Evolutionary conservation across 139 green algal species (phyloP).

Genomic region (Asterochloris sp.): DNA sequence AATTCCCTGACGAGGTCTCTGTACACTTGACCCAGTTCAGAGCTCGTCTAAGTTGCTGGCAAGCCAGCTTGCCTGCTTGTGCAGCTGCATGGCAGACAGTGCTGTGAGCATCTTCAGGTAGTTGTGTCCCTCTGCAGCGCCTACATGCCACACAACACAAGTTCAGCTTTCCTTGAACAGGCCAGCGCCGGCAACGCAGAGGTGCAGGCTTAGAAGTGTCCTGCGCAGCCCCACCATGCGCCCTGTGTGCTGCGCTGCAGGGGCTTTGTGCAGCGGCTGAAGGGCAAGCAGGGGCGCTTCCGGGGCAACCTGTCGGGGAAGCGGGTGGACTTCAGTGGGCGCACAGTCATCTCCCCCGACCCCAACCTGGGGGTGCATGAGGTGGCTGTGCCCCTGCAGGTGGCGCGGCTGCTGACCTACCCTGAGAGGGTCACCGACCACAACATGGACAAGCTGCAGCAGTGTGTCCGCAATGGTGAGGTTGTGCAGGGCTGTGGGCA

Average conservation of each 20-base stretch:
- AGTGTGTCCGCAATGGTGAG: conserved; percentile 66
- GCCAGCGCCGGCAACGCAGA: neutral
- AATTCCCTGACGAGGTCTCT: no score
- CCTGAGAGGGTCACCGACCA: conserved; percentile 85
- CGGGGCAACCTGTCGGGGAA: conserved; percentile 96
- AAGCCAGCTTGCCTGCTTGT: no score
- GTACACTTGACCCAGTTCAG: no score
- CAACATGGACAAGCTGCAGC: conserved; percentile 89
- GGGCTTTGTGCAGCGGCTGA: conserved; percentile 97
- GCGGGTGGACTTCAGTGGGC: conserved; percentile 94
- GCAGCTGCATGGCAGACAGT: no score
- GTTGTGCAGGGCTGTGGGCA: no score
- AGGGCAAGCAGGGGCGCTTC: conserved; percentile 98
- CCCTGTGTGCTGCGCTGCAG: conserved; percentile 27
- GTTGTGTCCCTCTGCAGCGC: no score
- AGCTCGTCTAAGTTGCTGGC: no score
- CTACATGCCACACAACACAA: no score
- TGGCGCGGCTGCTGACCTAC: conserved; percentile 93
- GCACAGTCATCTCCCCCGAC: conserved; percentile 98
- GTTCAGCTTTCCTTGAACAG: neutral
- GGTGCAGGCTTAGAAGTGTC: neutral
- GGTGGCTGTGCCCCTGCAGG: conserved; percentile 87
- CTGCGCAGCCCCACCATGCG: neutral
- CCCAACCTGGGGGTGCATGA: conserved; percentile 92
- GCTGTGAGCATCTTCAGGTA: no score